Evolutionary conservation across 2,329 filamentous ascomycete genomes (phyloP), one percentile per base, ranked within the genome.

Genomic region (Lasiodiplodia citricola): DNA sequence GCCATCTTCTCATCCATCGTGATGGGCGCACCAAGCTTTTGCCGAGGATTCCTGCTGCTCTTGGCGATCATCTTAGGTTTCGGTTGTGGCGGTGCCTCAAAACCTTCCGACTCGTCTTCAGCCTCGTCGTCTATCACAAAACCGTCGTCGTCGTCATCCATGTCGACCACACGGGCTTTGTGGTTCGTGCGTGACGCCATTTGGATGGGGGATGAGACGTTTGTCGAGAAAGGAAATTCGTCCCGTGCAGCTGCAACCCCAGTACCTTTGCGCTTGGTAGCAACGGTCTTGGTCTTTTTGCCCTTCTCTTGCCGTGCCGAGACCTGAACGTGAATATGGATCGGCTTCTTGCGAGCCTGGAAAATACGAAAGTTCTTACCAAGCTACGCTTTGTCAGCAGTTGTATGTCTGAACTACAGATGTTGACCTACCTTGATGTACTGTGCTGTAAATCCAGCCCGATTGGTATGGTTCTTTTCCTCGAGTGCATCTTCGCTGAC

Each of bases 401-500:
- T 21, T 3, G 51, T 16, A 35, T 16, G 4, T 13, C 50, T 23
- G 13, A 11, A 18, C 18, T 38, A n/a, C 10, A n/a, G 11, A 7
- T 28, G 28, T 73, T 31, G 18, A 77, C 86, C 82, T 82, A 91
- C 89, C 69, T 83, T 81, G 58, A 94, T 84, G 76, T 97, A 97
- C 72, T 92, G 89, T 66, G 89, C 87, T 1, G 92, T 87, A 76
- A 97, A 94, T 4, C 88, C 87, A 57, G 82, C 83, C 54, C 81
- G 82, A 76, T 90, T 92, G 68, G 89, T 82, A 62, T 87, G 82
- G 75, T 93, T 92, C 41, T 90, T 82, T 79, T 97, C 93, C 16
- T 78, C 80, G 31, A 99, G 82, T 6, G 90, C 92, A 55, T 91
- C 90, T 74, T 96, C 92, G 5, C 87, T 87, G 8, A 92, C 82